phyloP scores from a whole-genome alignment of 1,284 basidiomycete species.

The Cutaneotrichosporon sp. region DNA sequence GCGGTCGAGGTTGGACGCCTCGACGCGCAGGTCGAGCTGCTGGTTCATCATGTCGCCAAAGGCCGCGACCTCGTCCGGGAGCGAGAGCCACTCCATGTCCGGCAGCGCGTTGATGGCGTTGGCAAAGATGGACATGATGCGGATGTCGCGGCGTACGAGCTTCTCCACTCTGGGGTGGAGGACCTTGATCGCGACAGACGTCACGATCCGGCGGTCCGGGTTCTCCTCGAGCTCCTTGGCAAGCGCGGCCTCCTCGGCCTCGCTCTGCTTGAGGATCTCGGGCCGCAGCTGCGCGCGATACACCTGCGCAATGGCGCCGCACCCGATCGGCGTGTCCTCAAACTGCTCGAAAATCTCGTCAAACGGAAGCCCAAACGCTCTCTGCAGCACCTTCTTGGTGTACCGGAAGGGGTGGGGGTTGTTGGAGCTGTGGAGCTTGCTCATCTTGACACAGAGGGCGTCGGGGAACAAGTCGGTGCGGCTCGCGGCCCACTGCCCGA shows the following conservation, averaged over 20 bases:
- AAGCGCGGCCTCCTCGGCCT: conserved; percentile 37
- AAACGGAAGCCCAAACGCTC: conserved; percentile 79
- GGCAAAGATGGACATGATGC: conserved; percentile 93
- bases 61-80: conserved; percentile 92
- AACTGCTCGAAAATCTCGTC: conserved; percentile 92
- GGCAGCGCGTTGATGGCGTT: conserved; percentile 75
- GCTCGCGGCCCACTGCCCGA: conserved; percentile 98
- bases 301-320: conserved; percentile 97
- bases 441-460: conserved; percentile 84
- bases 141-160: conserved; percentile 44
- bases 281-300: conserved; percentile 82
- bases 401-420: conserved; percentile 79
- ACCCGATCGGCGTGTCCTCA: conserved; percentile 82
- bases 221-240: conserved; percentile 41
- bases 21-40: conserved; percentile 88
- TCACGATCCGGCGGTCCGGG: conserved; percentile 59
- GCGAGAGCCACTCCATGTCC: conserved; percentile 93
- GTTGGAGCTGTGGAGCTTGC: conserved; percentile 85
- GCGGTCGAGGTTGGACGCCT: conserved; percentile 80
- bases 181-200: conserved; percentile 92
- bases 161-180: conserved; percentile 61
- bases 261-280: conserved; percentile 68
- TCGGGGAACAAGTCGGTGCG: conserved; percentile 91
- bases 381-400: conserved; percentile 80
- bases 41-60: conserved; percentile 98